Percentiles rank a stretch among this genome's conserved stretches.
Conservation (phyloP, 495 filamentous ascomycete genomes). For the Xylaria palmicola region DNA sequence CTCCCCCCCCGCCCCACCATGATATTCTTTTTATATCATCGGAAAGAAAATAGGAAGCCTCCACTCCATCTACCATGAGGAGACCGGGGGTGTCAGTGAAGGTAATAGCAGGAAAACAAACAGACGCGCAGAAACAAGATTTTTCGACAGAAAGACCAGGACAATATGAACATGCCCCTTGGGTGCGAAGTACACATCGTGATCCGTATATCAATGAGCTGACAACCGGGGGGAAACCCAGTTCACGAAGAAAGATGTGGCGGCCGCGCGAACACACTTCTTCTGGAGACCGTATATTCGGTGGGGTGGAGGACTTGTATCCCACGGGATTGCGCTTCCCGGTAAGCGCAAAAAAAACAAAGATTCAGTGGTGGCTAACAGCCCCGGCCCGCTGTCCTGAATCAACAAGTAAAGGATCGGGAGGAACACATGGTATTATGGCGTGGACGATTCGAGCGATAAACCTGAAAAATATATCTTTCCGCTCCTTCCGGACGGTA, state of each 20-base stretch:
- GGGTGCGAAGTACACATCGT: slow-evolving; percentile 12
- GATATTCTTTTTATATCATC: slow-evolving; percentile 27
- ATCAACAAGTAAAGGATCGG: slow-evolving; percentile 18
- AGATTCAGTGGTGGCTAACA: not conserved
- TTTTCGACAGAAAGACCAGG: slow-evolving; percentile 28
- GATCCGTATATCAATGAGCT: slow-evolving; percentile 14
- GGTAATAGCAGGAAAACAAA: slow-evolving; percentile 31
- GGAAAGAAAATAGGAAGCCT: slow-evolving; percentile 25
- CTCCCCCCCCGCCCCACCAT: slow-evolving; percentile 18
- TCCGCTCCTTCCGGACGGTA: slow-evolving; percentile 23
- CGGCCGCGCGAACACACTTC: not conserved
- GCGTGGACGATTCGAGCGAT: slow-evolving; percentile 13
- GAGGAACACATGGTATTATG: slow-evolving; percentile 19
- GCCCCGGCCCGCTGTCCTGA: slow-evolving; percentile 2
- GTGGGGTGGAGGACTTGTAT: not conserved
- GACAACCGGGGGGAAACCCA: slow-evolving; percentile 7
- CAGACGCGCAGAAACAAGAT: slow-evolving; percentile 24
- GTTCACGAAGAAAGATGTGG: slow-evolving; percentile 10
- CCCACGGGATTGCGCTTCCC: not conserved
- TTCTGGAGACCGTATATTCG: not conserved
- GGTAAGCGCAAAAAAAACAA: not conserved
- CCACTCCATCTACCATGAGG: slow-evolving; percentile 27
- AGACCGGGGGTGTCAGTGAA: slow-evolving; percentile 24
- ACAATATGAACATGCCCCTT: slow-evolving; percentile 30
- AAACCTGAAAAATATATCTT: slow-evolving; percentile 20